A percentile compares a stretch with the other conserved stretches of the same genome.
phyloP scores from a whole-genome alignment of 192 early-diverging fungal genomes.

The Coemansia sp. region DNA sequence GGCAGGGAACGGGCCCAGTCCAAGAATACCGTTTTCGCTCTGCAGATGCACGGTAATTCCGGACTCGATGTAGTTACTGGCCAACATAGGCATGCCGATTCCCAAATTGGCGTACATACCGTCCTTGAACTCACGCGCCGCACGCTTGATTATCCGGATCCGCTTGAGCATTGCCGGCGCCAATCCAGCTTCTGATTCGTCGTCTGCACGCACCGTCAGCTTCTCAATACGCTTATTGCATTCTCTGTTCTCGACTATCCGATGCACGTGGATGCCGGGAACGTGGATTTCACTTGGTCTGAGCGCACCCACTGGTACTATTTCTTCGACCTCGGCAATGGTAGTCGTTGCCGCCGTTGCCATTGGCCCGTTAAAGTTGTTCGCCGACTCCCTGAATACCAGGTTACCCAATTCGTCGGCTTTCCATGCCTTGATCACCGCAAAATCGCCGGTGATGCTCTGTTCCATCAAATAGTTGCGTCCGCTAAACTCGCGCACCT shows the following conservation, averaged over 20 bases:
- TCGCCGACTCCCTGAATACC: constrained; percentile 64
- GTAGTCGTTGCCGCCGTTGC: constrained; percentile 66
- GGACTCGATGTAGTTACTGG: constrained; percentile 66
- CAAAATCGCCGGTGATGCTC: constrained; percentile 68
- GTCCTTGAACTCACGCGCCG: constrained; percentile 72
- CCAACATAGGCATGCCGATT: constrained; percentile 77
- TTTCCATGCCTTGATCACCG: constrained; percentile 78
- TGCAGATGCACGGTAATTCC: constrained; percentile 69
- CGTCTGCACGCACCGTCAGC: constrained; percentile 25
- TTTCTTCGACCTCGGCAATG: constrained; percentile 74
- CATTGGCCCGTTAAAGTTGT: constrained; percentile 74
- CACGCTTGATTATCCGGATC: constrained; percentile 67
- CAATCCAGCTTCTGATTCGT: neutral
- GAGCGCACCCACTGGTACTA: constrained; percentile 64
- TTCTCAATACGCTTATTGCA: constrained; percentile 71
- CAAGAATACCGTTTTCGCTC: constrained; percentile 75
- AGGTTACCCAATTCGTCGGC: constrained; percentile 70
- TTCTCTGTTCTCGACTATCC: constrained; percentile 61
- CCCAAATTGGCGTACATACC: constrained; percentile 71
- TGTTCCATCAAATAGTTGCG: constrained; percentile 68
- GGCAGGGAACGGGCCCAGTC: constrained; percentile 70
- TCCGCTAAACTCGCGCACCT: constrained; percentile 61
- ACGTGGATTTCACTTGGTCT: constrained; percentile 69
- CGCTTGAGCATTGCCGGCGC: constrained; percentile 50
- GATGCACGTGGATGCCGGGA: constrained; percentile 70